These are phyloP conservation scores for Talaromyces sp. DNA, from an alignment of 2,329 filamentous ascomycete species.

Conservation along the genomic window DNA sequence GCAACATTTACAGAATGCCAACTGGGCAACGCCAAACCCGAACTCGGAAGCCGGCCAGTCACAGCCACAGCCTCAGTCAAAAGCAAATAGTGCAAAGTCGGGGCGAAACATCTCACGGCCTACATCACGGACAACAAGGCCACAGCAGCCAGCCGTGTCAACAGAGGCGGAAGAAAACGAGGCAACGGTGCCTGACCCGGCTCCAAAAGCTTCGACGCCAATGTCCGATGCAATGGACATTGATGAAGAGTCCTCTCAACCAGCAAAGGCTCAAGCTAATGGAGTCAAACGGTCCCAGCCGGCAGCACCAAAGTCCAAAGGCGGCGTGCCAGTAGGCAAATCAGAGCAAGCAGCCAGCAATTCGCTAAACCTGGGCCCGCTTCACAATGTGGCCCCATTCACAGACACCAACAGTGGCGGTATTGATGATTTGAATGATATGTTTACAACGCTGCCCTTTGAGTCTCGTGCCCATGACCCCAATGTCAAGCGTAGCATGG, in stretches of 20 bases:
- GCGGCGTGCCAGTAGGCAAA: conserved; percentile 11
- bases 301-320: conserved; percentile 8
- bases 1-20: conserved; percentile 29
- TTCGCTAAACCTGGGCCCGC: conserved; percentile 44
- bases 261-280: conserved; percentile 7
- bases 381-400: conserved; percentile 48
- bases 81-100: conserved; percentile 23
- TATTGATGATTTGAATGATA: conserved; percentile 49
- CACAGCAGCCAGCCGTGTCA: conserved; percentile 31
- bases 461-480: conserved; percentile 46
- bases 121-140: conserved; percentile 18
- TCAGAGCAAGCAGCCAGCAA: conserved; percentile 15
- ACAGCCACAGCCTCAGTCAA: conserved; percentile 12
- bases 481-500: conserved; percentile 32
- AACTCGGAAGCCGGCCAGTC: neutral
- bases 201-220: conserved; percentile 10
- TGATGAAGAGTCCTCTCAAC: conserved; percentile 28
- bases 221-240: conserved; percentile 42
- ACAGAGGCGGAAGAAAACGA: conserved; percentile 35
- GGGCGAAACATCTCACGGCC: conserved; percentile 29
- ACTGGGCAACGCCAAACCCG: conserved; percentile 20
- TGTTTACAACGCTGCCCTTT: conserved; percentile 54
- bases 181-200: conserved; percentile 22
- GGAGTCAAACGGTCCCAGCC: conserved; percentile 15
- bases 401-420: conserved; percentile 41